Base-by-base conservation (phyloP, 192 early-diverging fungal species). In the Coemansia reversa region DNA sequence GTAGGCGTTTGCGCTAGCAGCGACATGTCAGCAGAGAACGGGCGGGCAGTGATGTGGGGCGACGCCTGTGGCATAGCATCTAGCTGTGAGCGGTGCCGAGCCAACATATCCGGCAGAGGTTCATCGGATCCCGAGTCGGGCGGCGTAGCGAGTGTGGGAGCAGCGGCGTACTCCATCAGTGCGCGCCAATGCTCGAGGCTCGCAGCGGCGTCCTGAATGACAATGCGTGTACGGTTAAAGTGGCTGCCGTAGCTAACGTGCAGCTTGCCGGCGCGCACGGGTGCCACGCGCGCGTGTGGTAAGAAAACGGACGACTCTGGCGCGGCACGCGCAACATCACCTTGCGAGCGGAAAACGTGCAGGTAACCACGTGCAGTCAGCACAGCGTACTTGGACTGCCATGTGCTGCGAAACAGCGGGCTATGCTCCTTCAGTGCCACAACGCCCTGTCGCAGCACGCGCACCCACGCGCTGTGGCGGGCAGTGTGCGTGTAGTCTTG, bases 301-400 rank as follows among this genome's bases (percentile, higher is more conserved):
- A 79, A 62, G 47, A 70, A 74, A 5, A 79, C 67, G 12, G 76
- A 79, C 12, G 76, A 74, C 51, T 79, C 76, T 0, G 76, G 76
- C 28, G 71, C 76, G 22, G 71, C 71, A 22, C 63, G 57, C n/a
- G 63, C 67, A 27, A 79, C 76, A 54, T 79, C 76, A 52, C 76
- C 76, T 58, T 79, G 76, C 28, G 76, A 79, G 50, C 76, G 71
- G 54, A 79, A 79, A 6, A 79, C 76, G 47, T 79, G 76, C 33
- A 79, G 74, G 56, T 74, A 79, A 0, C 76, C 76, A 12, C 72
- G 71, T 19, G 71, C 57, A 6, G 76, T 79, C 57, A 79, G 71
- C 19, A 79, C 76, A 33, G 71, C 71, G 65, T 74, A 79, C 65
- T 74, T 79, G 55, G 64, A 67, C 65, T 79, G 76, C 71, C 76